Base-by-base conservation (phyloP, 1,139 yeast species). In the Nematodospora anomalae region DNA sequence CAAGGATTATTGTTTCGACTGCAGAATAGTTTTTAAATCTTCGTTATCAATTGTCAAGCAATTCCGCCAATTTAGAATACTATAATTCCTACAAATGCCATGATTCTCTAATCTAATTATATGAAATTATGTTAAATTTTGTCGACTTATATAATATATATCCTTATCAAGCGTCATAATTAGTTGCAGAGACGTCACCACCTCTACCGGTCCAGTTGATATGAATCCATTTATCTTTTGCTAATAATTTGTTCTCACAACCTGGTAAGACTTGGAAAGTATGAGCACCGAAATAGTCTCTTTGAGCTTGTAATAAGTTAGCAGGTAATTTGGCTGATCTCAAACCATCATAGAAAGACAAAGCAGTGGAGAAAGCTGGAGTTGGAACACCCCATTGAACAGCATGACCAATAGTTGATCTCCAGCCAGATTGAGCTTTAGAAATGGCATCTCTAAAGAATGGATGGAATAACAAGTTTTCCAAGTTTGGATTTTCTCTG, bases 211-310 rank as follows among this genome's bases (percentile, higher is more conserved):
- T 92, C 98, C 98, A 92, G 94, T 92, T 90, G 63, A 90, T 76
- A 75, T 92, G 98, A 68, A 90, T 83, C 76, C 85, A 82, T 55
- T 80, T 71, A 59, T 78, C 94, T 56, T 74, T 80, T 74, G 92
- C 90, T 67, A 85, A 77, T 61, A 70, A 70, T 42, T 73, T 86
- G 60, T 79, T 75, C 55, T 87, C 96, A 58, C 60, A 68, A 69
- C 94, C 95, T 55, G 95, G 95, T 62, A 88, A 76, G 50, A 92
- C 95, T 68, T 81, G 80, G 88, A 92, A 92, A 61, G 98, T 92
- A 81, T 92, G 98, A 52, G 98, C 98, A 73, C 98, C 98, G 60
- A 92, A 92, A 87, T 90, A 92, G 70, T 92, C 98, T 78, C 98
- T 88, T 80, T 92, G 98, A 58, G 97, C 97, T 76, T 92, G 98